phyloP scores from a whole-genome alignment of 352 stramenopile genomes.

The Phytophthora quininea region DNA sequence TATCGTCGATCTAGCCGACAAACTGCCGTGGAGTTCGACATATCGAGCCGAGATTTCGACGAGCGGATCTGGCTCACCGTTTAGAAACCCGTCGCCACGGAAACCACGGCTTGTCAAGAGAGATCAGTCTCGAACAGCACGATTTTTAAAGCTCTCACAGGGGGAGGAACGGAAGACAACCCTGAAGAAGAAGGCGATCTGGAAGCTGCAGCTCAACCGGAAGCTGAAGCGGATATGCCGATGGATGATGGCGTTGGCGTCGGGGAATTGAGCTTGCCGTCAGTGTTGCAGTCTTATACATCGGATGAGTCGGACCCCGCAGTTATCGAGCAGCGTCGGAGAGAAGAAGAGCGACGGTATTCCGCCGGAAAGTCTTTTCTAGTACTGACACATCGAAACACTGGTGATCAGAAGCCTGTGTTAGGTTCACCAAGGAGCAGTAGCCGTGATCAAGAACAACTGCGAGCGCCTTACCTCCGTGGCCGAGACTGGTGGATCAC shows the following conservation, averaged over 20 bases:
- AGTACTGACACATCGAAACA: conserved; percentile 23
- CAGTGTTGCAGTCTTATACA: conserved; percentile 29
- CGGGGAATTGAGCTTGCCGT: conserved; percentile 47
- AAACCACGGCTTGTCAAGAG: conserved; percentile 7
- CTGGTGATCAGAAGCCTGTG: not conserved
- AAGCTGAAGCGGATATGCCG: conserved; percentile 17
- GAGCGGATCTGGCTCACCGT: conserved; percentile 32
- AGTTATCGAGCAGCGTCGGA: conserved; percentile 46
- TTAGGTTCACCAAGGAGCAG: conserved; percentile 14
- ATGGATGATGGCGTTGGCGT: conserved; percentile 67
- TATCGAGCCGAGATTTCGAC: conserved; percentile 33
- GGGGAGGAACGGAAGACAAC: too few relatives aligned
- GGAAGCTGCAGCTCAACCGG: conserved; percentile 17
- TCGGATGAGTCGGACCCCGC: conserved; percentile 48
- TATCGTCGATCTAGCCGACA: conserved; percentile 58
- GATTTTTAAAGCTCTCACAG: too few relatives aligned
- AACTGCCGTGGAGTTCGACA: conserved; percentile 72
- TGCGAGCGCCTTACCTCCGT: conserved; percentile 49
- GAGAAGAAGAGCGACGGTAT: conserved; percentile 62
- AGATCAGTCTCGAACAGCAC: not conserved
- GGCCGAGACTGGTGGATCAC: conserved; percentile 82
- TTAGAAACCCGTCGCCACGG: conserved; percentile 48
- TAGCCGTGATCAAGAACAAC: conserved; percentile 22
- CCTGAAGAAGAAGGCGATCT: conserved; percentile 14
- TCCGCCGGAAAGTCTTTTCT: conserved; percentile 52